Conservation (phyloP, 148 eudicot genomes). For the Rhododendron ovatum region DNA sequence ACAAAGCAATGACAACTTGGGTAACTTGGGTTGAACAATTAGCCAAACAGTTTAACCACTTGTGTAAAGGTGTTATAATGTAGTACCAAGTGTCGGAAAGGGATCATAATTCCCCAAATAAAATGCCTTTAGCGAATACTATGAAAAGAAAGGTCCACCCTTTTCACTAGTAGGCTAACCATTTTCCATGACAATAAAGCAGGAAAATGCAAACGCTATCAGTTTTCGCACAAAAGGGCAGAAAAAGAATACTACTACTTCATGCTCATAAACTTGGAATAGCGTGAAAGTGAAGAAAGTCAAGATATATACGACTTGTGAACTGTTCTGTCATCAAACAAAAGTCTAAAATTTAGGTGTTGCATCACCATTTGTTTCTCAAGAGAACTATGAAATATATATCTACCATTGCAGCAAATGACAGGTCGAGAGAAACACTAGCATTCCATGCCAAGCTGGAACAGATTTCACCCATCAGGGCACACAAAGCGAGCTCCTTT, state of each 20-base stretch:
- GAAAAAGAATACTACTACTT: background rate
- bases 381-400: background rate
- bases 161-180: background rate
- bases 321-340: background rate
- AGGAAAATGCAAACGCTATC: background rate
- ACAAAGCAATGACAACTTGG: slow-evolving; percentile 13
- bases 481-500: background rate
- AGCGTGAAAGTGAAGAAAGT: background rate
- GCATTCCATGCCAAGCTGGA: background rate
- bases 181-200: background rate
- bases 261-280: background rate
- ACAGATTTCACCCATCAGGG: background rate
- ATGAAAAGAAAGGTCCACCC: background rate
- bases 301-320: background rate
- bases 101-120: background rate
- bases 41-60: background rate
- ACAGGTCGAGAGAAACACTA: background rate
- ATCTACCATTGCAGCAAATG: background rate
- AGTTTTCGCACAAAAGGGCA: background rate
- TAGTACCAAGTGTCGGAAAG: background rate
- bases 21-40: slow-evolving; percentile 7
- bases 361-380: background rate
- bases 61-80: background rate
- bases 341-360: background rate
- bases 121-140: background rate